Conservation (phyloP, 2,329 filamentous ascomycete species). For the Gaeumannomyces sp. region DNA sequence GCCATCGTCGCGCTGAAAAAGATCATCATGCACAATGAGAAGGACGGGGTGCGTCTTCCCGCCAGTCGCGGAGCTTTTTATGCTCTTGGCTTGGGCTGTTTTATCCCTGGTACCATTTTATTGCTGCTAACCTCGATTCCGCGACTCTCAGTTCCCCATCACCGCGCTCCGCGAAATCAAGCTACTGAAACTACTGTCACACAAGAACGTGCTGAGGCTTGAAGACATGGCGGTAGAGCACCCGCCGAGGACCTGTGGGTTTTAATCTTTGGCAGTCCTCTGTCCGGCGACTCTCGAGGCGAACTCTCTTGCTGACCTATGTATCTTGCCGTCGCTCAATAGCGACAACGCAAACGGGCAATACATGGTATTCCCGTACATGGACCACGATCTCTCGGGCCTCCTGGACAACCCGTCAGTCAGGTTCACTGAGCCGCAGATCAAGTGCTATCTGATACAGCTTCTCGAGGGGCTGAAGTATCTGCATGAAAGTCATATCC, state of each 20-base stretch:
- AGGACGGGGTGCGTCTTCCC: slow-evolving; percentile 66
- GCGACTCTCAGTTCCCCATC: slow-evolving; percentile 69
- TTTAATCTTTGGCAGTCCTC: slow-evolving; percentile 4
- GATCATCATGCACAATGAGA: slow-evolving; percentile 99
- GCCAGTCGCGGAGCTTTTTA: not conserved
- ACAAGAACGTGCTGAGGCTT: slow-evolving; percentile 77
- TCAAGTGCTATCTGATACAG: slow-evolving; percentile 97
- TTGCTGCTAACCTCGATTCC: slow-evolving; percentile 12
- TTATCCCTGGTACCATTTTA: slow-evolving; percentile 5
- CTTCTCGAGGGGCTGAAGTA: slow-evolving; percentile 85
- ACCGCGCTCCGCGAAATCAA: slow-evolving; percentile 97
- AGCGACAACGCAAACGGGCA: slow-evolving; percentile 70
- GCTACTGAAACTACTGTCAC: slow-evolving; percentile 88
- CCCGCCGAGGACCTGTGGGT: slow-evolving; percentile 52
- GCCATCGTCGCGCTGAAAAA: slow-evolving; percentile 87
- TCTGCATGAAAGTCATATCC: slow-evolving; percentile 80
- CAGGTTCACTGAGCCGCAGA: slow-evolving; percentile 78
- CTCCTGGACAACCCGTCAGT: slow-evolving; percentile 92
- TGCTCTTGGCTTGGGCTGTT: not conserved
- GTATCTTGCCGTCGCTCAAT: slow-evolving; percentile 10
- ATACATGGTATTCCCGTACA: slow-evolving; percentile 99
- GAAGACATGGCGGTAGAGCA: slow-evolving; percentile 96
- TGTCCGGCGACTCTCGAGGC: slow-evolving; percentile 12
- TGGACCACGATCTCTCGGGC: slow-evolving; percentile 98
- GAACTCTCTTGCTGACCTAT: not conserved